Base-by-base conservation (phyloP, 1,284 basidiomycete genomes). In the Omphalotus olearius region DNA sequence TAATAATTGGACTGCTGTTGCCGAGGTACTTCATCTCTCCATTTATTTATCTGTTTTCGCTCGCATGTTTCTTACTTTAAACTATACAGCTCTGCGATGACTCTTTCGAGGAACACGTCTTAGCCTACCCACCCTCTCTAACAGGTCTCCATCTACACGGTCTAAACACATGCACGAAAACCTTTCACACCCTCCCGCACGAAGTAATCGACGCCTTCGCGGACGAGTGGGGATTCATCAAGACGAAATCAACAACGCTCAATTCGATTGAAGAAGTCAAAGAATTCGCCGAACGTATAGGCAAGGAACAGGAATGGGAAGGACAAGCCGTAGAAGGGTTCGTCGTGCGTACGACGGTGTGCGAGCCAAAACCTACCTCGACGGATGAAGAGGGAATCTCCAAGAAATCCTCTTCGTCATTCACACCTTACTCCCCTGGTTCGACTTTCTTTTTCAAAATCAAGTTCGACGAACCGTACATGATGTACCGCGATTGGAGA, bases 391-490 rank as follows among this genome's bases (percentile, higher is more conserved):
- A 35, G 9, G 45, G 38, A 14, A 47, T 13, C 30, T 33, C 33
- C 48, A 50, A 23, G 25, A 50, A 4, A 37, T 70, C 13, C 23
- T 13, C 20, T 20, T 10, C 23, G 23, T 23, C 23, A 3, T 23
- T 7, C 7, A 43, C 71, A 33, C 93, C 92, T 0, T 95, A 95
- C 63, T 67, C 74, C 0, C 69, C 85, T 0, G 89, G 89, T 13
- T 85, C 91, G 5, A 86, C 91, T 0, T 97, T 98, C 76, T 98
- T 99, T 78, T 99, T 98, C 85, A 99, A 99, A 68, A 82, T 99
- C 72, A 99, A 99, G 68, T 99, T 98, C 66, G 94, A 98, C 68
- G 93, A 99, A 66, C 96, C 96, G 0, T 99, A 99, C 66, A 85
- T 98, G 73, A 96, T 97, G 84, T 98, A 98, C 69, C 85, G 97